Conservation (phyloP, 2,329 filamentous ascomycete species). For the Penicillium sp. region DNA sequence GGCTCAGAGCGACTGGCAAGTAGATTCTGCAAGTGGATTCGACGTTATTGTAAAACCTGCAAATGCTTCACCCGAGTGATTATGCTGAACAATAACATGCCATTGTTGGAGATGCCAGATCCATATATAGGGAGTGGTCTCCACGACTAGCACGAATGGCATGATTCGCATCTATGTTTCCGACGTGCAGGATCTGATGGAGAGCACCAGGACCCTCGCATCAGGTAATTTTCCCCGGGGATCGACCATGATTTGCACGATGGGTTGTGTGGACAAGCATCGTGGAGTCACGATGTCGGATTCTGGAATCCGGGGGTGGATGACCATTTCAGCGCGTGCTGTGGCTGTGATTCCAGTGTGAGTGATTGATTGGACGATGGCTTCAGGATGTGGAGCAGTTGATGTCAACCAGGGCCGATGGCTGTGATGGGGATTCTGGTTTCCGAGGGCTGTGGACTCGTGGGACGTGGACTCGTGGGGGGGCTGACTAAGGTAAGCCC, state of each 20-base stretch:
- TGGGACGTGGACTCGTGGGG: no score
- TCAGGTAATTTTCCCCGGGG: conserved; percentile 4
- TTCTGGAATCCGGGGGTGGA: conserved; percentile 34
- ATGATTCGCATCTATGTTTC: conserved; percentile 26
- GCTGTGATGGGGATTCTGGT: background rate
- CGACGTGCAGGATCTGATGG: conserved; percentile 8
- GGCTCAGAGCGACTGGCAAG: background rate
- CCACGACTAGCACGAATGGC: background rate
- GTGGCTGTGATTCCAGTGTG: background rate
- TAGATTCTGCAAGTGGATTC: background rate
- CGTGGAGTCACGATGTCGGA: conserved; percentile 29
- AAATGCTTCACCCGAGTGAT: conserved; percentile 3
- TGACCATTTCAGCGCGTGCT: background rate
- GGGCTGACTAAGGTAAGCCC: no score
- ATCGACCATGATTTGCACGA: conserved; percentile 22
- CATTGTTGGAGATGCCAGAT: background rate
- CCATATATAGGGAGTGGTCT: conserved; percentile 19
- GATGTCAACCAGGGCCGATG: background rate
- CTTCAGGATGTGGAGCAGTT: background rate
- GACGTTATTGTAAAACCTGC: background rate
- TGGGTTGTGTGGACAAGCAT: conserved; percentile 10
- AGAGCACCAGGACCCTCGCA: conserved; percentile 8
- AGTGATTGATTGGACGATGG: conserved; percentile 1
- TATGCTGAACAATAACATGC: background rate
- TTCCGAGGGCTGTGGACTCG: background rate